Base-by-base conservation (phyloP, 768 basidiomycete genomes). In the Lentinula boryana region DNA sequence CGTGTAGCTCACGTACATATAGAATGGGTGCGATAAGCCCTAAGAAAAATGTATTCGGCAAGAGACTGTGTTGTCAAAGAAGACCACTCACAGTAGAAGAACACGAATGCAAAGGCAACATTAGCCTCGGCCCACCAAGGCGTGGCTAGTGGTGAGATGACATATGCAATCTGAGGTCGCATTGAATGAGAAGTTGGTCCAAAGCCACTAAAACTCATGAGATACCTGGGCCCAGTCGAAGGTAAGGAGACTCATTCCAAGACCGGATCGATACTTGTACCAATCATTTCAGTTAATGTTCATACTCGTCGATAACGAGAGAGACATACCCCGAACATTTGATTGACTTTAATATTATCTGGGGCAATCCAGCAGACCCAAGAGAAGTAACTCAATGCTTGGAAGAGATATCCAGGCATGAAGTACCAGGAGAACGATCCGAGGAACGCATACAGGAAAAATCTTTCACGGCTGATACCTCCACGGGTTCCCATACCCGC, bases 51-150 rank as follows among this genome's bases (percentile, higher is more conserved):
- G 21, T n/a, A n/a, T 31, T 4, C 18, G 40, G 12, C 16, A n/a
- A 6, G 23, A 23, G 27, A 4, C 15, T 58, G 46, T 8, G 1
- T 5, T 13, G 27, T 43, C 33, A 33, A 63, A 40, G 3, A 63
- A 40, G 68, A 33, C 27, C 18, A 49, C 76, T 63, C 60, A 78
- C 85, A 92, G 74, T 86, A 88, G 73, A 91, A 82, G 71, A 87
- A 78, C 4, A 85, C 72, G 65, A 91, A 86, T 31, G 87, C 84
- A 52, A 68, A 73, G 2, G 80, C 71, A 58, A 90, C 76, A 70
- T 91, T 91, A 10, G 86, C 88, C 68, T 87, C 84, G 2, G 88
- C 88, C 88, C 88, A 91, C 88, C 89, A 93, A 1, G 91, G 91
- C 9, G 87, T 84, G 5, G 87, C 85, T 50, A 93, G 83, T 0